Conservation (phyloP, 495 filamentous ascomycete genomes). For the Podospora fimiseda region DNA sequence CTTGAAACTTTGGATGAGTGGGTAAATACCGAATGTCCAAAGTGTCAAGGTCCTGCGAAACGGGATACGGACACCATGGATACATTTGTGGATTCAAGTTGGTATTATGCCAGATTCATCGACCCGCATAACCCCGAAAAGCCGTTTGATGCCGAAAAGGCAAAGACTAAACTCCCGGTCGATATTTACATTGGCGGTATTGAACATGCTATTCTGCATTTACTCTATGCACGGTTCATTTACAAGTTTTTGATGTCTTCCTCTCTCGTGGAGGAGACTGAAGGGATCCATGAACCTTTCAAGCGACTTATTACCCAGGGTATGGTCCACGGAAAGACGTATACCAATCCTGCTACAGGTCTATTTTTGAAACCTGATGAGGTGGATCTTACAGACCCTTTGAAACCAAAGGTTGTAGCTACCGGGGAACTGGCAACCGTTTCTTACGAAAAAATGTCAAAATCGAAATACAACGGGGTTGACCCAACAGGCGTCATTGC, state of each 20-base stretch:
- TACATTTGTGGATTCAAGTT: constrained; percentile 89
- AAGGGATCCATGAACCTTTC: constrained; percentile 59
- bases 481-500: constrained; percentile 65
- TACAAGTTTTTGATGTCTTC: constrained; percentile 74
- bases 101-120: constrained; percentile 80
- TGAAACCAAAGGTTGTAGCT: constrained; percentile 52
- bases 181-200: constrained; percentile 84
- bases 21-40: constrained; percentile 70
- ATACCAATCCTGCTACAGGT: constrained; percentile 64
- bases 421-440: constrained; percentile 52
- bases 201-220: constrained; percentile 84
- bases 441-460: constrained; percentile 91
- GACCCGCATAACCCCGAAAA: constrained; percentile 57
- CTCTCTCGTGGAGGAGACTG: constrained; percentile 21
- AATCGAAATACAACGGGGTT: constrained; percentile 91
- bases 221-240: constrained; percentile 88
- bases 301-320: constrained; percentile 75
- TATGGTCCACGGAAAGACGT: constrained; percentile 89
- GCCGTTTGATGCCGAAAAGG: constrained; percentile 54
- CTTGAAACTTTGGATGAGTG: constrained; percentile 65
- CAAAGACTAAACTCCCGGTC: constrained; percentile 56
- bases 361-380: constrained; percentile 74
- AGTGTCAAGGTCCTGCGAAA: constrained; percentile 60
- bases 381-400: constrained; percentile 54
- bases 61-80: constrained; percentile 95